phyloP scores from a whole-genome alignment of 2,329 filamentous ascomycete species.

The Epichloe uncinata region DNA sequence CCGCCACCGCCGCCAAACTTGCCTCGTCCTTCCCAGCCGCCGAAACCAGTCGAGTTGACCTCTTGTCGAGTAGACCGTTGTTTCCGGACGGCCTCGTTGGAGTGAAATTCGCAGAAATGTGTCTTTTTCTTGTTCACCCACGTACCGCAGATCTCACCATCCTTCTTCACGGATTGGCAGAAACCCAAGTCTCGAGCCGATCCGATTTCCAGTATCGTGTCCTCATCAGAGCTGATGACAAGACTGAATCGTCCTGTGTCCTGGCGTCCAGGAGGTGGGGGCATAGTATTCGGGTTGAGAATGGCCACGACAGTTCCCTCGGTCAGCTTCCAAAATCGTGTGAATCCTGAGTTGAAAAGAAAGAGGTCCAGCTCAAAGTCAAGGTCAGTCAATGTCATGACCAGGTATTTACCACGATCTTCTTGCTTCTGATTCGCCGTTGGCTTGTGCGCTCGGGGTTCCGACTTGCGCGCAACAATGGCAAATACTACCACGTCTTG shows the following conservation, averaged over 20 bases:
- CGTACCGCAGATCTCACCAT: slow-evolving; percentile 63
- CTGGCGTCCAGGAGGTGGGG: slow-evolving; percentile 59
- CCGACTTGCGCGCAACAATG: slow-evolving; percentile 78
- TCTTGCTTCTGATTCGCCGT: slow-evolving; percentile 31
- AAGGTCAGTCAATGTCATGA: slow-evolving; percentile 74
- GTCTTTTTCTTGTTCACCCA: slow-evolving; percentile 88
- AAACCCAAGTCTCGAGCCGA: slow-evolving; percentile 73
- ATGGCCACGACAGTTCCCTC: slow-evolving; percentile 87
- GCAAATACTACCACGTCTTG: slow-evolving; percentile 83
- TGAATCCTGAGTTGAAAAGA: slow-evolving; percentile 81
- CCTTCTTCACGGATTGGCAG: slow-evolving; percentile 74
- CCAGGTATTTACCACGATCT: slow-evolving; percentile 78
- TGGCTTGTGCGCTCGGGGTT: slow-evolving; percentile 50
- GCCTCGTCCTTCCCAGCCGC: slow-evolving; percentile 17
- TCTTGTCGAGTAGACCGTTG: slow-evolving; percentile 56
- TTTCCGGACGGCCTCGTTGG: slow-evolving; percentile 68
- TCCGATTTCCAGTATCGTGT: slow-evolving; percentile 84
- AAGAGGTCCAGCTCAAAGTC: slow-evolving; percentile 87
- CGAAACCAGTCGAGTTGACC: slow-evolving; percentile 55
- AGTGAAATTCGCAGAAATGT: slow-evolving; percentile 85
- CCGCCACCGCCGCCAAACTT: slow-evolving; percentile 12
- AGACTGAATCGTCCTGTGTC: slow-evolving; percentile 79
- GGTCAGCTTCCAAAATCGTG: slow-evolving; percentile 85
- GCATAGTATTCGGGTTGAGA: slow-evolving; percentile 83
- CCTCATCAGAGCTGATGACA: slow-evolving; percentile 71